Evolutionary conservation across 1,284 basidiomycete genomes (phyloP).

Genomic region (Ustilago esculenta): DNA sequence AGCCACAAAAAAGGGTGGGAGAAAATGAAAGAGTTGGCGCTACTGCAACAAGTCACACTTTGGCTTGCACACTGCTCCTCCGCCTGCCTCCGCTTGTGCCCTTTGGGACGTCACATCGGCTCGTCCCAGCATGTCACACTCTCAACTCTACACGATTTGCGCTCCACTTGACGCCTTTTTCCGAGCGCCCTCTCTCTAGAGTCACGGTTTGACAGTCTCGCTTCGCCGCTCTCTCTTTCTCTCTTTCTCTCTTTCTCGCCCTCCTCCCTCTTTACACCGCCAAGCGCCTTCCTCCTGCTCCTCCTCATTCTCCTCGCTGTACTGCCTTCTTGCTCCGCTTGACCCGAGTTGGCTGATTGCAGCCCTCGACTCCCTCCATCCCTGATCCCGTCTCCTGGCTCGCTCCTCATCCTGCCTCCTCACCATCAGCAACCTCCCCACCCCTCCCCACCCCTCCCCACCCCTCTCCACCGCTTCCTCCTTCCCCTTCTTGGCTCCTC

Average conservation of each 20-base stretch:
- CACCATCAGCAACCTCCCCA: slow-evolving; percentile 4
- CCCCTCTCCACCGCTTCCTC: neutral
- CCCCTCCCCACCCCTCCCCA: neutral
- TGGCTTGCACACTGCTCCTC: no score
- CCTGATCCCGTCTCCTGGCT: neutral
- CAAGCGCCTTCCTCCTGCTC: neutral
- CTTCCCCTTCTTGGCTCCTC: neutral
- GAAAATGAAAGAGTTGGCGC: neutral
- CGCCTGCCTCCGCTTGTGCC: neutral
- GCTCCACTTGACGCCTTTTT: neutral
- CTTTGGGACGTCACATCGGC: slow-evolving; percentile 17
- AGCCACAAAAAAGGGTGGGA: no score
- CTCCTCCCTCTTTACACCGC: neutral
- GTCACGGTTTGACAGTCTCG: slow-evolving; percentile 12
- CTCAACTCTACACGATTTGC: slow-evolving; percentile 12
- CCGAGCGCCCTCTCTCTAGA: neutral
- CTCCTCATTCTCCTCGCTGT: slow-evolving; percentile 1
- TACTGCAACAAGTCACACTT: no score
- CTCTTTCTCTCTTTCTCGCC: slow-evolving; percentile 51
- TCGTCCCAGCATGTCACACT: slow-evolving; percentile 7
- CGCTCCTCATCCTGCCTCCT: neutral
- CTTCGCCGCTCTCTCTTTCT: slow-evolving; percentile 68
- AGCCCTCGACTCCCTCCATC: neutral
- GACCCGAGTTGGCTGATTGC: neutral
- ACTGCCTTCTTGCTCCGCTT: neutral